Evolutionary conservation across 2,329 filamentous ascomycete species (phyloP).

Genomic region (Cladobotryum mycophilum): DNA sequence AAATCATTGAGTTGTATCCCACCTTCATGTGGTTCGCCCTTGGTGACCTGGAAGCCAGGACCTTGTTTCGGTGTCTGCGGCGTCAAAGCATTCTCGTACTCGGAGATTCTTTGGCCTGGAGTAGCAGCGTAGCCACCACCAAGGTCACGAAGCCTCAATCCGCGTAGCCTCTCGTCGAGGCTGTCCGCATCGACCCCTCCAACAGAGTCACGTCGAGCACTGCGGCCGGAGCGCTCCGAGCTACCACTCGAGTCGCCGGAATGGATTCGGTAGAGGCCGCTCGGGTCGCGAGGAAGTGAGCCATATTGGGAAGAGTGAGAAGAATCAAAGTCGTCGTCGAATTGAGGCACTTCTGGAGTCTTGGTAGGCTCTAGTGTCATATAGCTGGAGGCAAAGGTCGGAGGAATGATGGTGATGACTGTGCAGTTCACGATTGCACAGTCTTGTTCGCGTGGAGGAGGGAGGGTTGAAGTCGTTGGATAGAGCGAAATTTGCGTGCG

Average conservation of each 20-base stretch:
- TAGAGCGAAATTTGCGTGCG: background rate
- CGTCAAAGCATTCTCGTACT: conserved; percentile 55
- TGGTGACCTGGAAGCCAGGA: conserved; percentile 51
- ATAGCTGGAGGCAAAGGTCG: conserved; percentile 44
- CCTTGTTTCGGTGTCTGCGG: conserved; percentile 41
- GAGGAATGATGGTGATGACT: conserved; percentile 34
- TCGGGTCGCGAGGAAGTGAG: conserved; percentile 39
- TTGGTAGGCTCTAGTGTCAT: conserved; percentile 56
- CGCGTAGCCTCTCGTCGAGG: conserved; percentile 45
- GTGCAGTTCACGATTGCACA: conserved; percentile 49
- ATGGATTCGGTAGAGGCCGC: conserved; percentile 28
- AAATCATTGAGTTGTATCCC: conserved; percentile 50
- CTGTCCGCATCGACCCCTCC: conserved; percentile 34
- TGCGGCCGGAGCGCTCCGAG: conserved; percentile 30
- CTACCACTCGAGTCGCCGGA: conserved; percentile 28
- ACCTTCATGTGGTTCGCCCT: conserved; percentile 35
- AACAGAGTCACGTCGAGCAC: conserved; percentile 20
- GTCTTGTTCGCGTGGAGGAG: conserved; percentile 27
- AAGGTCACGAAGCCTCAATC: conserved; percentile 41
- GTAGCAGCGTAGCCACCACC: conserved; percentile 23
- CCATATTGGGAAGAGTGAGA: conserved; percentile 49
- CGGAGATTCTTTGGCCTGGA: conserved; percentile 49
- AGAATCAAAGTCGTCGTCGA: conserved; percentile 28
- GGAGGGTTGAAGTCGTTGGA: background rate
- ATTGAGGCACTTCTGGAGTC: conserved; percentile 37